A percentile compares a stretch with the other conserved stretches of the same genome.
Conservation (phyloP, 2,329 filamentous ascomycete species). For the Fusarium sp. region DNA sequence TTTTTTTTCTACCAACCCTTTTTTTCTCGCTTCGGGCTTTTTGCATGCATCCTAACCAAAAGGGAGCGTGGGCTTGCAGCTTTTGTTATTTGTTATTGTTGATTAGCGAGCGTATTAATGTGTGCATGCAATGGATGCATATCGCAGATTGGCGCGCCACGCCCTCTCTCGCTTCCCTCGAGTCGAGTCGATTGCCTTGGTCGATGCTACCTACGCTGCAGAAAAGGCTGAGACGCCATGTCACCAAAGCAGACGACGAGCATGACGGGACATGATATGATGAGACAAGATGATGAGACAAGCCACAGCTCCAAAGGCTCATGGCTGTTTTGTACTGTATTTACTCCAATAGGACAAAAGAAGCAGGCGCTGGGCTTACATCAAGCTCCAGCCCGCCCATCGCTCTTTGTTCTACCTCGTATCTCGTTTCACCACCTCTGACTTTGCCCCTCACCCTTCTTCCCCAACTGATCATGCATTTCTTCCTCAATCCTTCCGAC, state of each 20-base stretch:
- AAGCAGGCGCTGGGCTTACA: constrained; percentile 17
- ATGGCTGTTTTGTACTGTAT: constrained; percentile 1
- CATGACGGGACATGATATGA: constrained; percentile 18
- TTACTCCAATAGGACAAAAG: constrained; percentile 4
- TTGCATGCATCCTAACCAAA: neutral
- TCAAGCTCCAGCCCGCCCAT: constrained; percentile 29
- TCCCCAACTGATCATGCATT: constrained; percentile 9
- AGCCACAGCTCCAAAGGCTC: constrained; percentile 12
- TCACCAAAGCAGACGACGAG: neutral
- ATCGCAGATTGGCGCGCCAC: constrained; percentile 8
- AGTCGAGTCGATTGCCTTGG: constrained; percentile 4
- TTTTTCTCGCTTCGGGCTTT: neutral
- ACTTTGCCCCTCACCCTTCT: constrained; percentile 5
- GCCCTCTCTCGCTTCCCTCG: neutral
- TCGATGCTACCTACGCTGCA: constrained; percentile 15
- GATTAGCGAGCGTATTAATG: constrained; percentile 14
- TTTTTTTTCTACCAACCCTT: too few relatives aligned
- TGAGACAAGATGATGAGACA: constrained; percentile 7
- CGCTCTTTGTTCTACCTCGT: constrained; percentile 14
- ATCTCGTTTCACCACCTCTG: constrained; percentile 17
- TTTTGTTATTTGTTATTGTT: constrained; percentile 3
- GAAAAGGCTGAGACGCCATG: constrained; percentile 12
- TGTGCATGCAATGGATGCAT: constrained; percentile 14
- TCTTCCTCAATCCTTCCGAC: constrained; percentile 25
- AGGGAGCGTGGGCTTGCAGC: neutral